phyloP scores from a whole-genome alignment of 2,329 filamentous ascomycete species.

The Fusarium xyrophilum region DNA sequence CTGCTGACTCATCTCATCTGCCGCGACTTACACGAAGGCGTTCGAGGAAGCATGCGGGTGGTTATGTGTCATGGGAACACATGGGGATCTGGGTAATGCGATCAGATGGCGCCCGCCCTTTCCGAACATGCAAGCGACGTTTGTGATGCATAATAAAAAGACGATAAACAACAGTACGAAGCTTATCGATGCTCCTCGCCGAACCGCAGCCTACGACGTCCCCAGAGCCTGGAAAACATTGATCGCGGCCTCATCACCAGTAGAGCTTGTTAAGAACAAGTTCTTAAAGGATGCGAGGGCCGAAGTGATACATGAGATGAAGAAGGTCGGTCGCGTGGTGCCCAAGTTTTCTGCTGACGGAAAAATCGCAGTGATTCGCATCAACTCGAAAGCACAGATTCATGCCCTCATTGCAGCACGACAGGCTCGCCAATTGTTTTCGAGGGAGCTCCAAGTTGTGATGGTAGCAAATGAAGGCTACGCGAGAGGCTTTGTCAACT shows the following conservation, averaged over 20 bases:
- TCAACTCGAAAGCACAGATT: conserved; percentile 66
- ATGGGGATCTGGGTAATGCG: conserved; percentile 69
- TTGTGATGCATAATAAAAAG: conserved; percentile 68
- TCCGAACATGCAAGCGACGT: conserved; percentile 67
- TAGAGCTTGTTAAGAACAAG: conserved; percentile 56
- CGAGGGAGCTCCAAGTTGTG: conserved; percentile 66
- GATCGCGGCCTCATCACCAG: conserved; percentile 56
- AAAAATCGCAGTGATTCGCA: conserved; percentile 68
- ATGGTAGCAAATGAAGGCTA: conserved; percentile 73
- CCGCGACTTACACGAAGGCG: conserved; percentile 57
- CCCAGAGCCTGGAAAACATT: conserved; percentile 67
- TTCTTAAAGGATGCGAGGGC: conserved; percentile 59
- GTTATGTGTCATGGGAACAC: conserved; percentile 69
- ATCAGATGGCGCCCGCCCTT: conserved; percentile 72
- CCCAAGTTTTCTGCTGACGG: conserved; percentile 70
- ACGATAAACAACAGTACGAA: conserved; percentile 68
- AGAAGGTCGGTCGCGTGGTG: conserved; percentile 65
- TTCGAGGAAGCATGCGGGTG: conserved; percentile 62
- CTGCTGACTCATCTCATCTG: conserved; percentile 71
- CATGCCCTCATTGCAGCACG: conserved; percentile 72
- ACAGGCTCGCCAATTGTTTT: conserved; percentile 68
- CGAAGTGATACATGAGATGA: conserved; percentile 67
- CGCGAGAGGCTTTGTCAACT: conserved; percentile 67
- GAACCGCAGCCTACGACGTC: conserved; percentile 68
- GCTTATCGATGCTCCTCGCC: conserved; percentile 69